Percentiles rank a stretch among this genome's conserved stretches.
phyloP scores from a whole-genome alignment of 2,329 filamentous ascomycete genomes.

The Fusarium pseudograminearum region DNA sequence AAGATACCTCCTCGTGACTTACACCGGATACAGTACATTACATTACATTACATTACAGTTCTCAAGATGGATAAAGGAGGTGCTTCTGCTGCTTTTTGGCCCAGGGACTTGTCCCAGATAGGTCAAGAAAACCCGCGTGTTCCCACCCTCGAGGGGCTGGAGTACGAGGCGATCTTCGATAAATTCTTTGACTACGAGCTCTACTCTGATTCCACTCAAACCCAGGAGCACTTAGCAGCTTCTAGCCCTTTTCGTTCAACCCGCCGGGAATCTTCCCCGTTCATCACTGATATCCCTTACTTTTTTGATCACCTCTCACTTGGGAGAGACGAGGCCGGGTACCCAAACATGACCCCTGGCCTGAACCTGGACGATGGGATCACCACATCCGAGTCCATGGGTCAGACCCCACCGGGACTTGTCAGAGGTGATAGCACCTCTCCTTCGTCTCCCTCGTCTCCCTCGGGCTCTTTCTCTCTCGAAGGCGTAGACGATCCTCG shows the following conservation, averaged over 20 bases:
- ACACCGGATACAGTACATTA: slow-evolving; percentile 50
- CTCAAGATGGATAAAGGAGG: slow-evolving; percentile 54
- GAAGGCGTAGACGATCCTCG: slow-evolving; percentile 50
- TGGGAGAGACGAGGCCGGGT: slow-evolving; percentile 48
- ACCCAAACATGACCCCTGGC: slow-evolving; percentile 53
- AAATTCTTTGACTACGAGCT: slow-evolving; percentile 54
- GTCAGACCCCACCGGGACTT: slow-evolving; percentile 55
- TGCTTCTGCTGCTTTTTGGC: slow-evolving; percentile 37
- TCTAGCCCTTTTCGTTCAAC: slow-evolving; percentile 49
- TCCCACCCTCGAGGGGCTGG: slow-evolving; percentile 52
- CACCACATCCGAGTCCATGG: slow-evolving; percentile 54
- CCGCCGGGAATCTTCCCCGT: slow-evolving; percentile 49
- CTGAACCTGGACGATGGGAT: slow-evolving; percentile 51
- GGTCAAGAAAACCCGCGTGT: slow-evolving; percentile 54
- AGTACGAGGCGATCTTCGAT: slow-evolving; percentile 51
- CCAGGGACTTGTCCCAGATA: slow-evolving; percentile 52
- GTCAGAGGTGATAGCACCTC: slow-evolving; percentile 55
- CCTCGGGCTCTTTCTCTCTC: slow-evolving; percentile 53
- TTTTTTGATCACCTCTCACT: slow-evolving; percentile 52
- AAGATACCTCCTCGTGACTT: slow-evolving; percentile 55
- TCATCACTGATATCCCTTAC: slow-evolving; percentile 53
- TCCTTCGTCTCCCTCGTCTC: slow-evolving; percentile 57
- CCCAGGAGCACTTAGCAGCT: slow-evolving; percentile 46
- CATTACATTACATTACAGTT: slow-evolving; percentile 33
- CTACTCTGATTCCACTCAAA: slow-evolving; percentile 52